Evolutionary conservation across 257 asterid genomes (phyloP), one percentile per base, ranked within the genome.

Genomic region (Solanum paucissectum): DNA sequence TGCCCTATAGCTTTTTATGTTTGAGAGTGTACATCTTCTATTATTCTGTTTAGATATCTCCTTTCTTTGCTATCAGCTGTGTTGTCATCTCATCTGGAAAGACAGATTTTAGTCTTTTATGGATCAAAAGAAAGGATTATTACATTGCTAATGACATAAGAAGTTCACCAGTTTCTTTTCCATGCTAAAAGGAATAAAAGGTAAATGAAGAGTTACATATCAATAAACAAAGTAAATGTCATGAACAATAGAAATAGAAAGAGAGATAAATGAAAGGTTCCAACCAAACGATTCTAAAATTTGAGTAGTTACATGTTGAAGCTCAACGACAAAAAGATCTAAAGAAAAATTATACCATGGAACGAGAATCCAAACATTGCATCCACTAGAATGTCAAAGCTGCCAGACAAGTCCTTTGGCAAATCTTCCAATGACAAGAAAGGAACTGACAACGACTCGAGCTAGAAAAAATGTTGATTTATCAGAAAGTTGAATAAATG

Each of bases 311-410:
- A 73, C 36, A 88, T 77, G 34, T 79, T 44, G 42, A 64, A 86
- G 86, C 49, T 44, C 55, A 64, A 87, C 44, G 25, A 34, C 3
- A 55, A 76, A 34, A 46, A 68, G 36, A 73, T 32, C 55, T 33
- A 75, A 16, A 87, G 23, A 49, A 60, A 79, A 55, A 66, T 84
- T 11, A 8, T 92, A 96, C 99, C 99, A 60, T 94, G 98, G 92
- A 96, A 96, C 64, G 98, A 97, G 93, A 97, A 95, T 86, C 98
- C 99, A 84, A 95, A 95, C 87, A 97, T 92, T 64, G 98, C 98
- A 95, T 97, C 98, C 85, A 97, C 93, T 71, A 95, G 73, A 87
- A 95, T 87, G 90, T 95, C 98, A 82, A 94, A 97, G 91, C 91
- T 94, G 86, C 93, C 91, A 5, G 96, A 93, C 32, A 97, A 89